phyloP scores from a whole-genome alignment of 768 basidiomycete genomes.

The Suillus cothurnatus region DNA sequence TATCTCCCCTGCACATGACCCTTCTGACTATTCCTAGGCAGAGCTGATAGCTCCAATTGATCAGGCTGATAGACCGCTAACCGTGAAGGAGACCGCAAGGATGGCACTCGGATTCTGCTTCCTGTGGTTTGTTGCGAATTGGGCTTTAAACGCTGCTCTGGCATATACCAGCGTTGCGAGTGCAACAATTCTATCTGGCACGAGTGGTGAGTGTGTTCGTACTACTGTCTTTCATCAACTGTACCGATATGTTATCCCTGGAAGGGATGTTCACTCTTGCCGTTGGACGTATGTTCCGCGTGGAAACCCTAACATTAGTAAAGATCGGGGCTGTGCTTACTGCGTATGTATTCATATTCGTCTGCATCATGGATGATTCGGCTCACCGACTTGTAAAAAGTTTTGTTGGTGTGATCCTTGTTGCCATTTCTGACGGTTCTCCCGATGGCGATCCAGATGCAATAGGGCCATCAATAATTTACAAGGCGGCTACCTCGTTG shows the following conservation, averaged over 20 bases:
- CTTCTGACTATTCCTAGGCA: slow-evolving; percentile 1
- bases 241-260: slow-evolving; percentile 2
- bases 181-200: slow-evolving; percentile 85
- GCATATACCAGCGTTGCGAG: slow-evolving; percentile 93
- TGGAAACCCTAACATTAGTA: slow-evolving; percentile 72
- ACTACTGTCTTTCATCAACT: not conserved
- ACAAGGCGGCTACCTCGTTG: slow-evolving; percentile 24
- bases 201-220: slow-evolving; percentile 65
- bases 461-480: slow-evolving; percentile 13
- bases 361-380: not conserved
- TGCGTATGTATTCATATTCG: slow-evolving; percentile 54
- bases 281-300: slow-evolving; percentile 77
- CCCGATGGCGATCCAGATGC: slow-evolving; percentile 11
- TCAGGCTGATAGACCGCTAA: slow-evolving; percentile 46
- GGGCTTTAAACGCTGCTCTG: slow-evolving; percentile 82
- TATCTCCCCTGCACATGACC: not conserved
- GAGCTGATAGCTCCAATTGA: slow-evolving; percentile 6
- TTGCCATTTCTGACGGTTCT: slow-evolving; percentile 84
- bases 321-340: slow-evolving; percentile 79
- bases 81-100: slow-evolving; percentile 68
- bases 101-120: slow-evolving; percentile 83
- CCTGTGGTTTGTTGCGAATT: slow-evolving; percentile 95
- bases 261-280: slow-evolving; percentile 92
- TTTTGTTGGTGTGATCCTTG: slow-evolving; percentile 81
- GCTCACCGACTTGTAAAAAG: slow-evolving; percentile 39